Base-by-base conservation (phyloP, 169 alveolate genomes). In the Eimeria falciformis region DNA sequence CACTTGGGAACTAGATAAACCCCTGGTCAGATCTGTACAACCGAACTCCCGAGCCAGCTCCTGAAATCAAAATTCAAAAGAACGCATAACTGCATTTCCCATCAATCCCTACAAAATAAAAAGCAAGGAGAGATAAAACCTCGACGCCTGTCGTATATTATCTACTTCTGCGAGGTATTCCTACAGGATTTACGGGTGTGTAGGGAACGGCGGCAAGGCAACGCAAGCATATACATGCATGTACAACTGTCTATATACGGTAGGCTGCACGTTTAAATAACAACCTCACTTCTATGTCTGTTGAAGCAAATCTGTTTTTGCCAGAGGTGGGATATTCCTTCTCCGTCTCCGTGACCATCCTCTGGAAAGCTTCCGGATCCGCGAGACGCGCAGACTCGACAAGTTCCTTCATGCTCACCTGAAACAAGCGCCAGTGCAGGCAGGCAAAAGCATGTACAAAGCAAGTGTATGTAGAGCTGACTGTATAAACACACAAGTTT, bases 11-110 rank as follows among this genome's bases (percentile, higher is more conserved):
- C 85, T 79, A 7, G 97, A 92, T 50, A 96, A 90, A 0, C 97
- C 98, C 25, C 55, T 83, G 58, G 40, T 87, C 45, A 96, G 81
- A 79, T 96, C 97, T 56, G 86, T 91, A 43, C 85, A 66, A 27
- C 96, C 96, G 81, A 97, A 91, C 87, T 95, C 96, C 68, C 78
- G 79, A 91, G 96, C 94, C 68, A 96, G 71, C 37, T 93, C 95
- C 94, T 95, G 96, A 1, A 4, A 17, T 6, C 4, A 50, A n/a
- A n/a, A n/a, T n/a, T n/a, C n/a, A n/a, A n/a, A n/a, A n/a, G n/a
- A n/a, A n/a, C n/a, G n/a, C n/a, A n/a, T n/a, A n/a, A n/a, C n/a
- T n/a, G n/a, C n/a, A n/a, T n/a, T n/a, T n/a, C n/a, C n/a, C n/a
- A n/a, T n/a, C n/a, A n/a, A n/a, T n/a, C n/a, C n/a, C n/a, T n/a